These are phyloP conservation scores for Datisca glomerata DNA, from an alignment of 306 rosid genomes.

Conservation along the genomic window DNA sequence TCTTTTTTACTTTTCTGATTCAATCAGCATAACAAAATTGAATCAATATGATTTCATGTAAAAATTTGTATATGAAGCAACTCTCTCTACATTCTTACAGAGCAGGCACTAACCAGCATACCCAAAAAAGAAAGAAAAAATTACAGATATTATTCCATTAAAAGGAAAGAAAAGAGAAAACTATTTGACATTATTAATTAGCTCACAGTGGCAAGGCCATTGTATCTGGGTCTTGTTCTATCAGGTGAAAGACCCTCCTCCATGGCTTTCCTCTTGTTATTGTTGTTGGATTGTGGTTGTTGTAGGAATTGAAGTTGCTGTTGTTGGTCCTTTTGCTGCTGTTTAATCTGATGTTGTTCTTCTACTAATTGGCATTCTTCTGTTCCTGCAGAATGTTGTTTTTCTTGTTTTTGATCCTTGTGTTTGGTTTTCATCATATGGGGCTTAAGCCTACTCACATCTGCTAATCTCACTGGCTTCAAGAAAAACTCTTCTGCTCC, in stretches of 20 bases:
- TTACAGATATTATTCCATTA: no score
- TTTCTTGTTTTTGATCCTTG: constrained; percentile 30
- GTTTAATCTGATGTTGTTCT: constrained; percentile 9
- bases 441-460: constrained; percentile 56
- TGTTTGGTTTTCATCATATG: constrained; percentile 58
- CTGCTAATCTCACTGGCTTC: constrained; percentile 77
- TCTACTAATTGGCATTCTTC: constrained; percentile 5
- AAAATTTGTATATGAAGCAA: no score
- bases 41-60: no score
- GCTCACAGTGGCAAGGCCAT: constrained; percentile 49
- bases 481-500: constrained; percentile 94
- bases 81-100: no score
- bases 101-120: no score
- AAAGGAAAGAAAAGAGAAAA: no score
- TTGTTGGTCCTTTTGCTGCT: constrained; percentile 3
- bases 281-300: constrained; percentile 24
- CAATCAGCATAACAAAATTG: no score
- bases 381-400: constrained; percentile 3
- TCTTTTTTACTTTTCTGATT: no score
- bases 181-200: no score
- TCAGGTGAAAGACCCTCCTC: constrained; percentile 75
- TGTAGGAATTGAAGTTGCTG: constrained; percentile 15
- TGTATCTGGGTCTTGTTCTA: constrained; percentile 80
- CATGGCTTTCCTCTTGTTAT: constrained; percentile 71
- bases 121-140: no score